Conservation (phyloP, 257 asterid genomes). For the Rauvolfia tetraphylla region DNA sequence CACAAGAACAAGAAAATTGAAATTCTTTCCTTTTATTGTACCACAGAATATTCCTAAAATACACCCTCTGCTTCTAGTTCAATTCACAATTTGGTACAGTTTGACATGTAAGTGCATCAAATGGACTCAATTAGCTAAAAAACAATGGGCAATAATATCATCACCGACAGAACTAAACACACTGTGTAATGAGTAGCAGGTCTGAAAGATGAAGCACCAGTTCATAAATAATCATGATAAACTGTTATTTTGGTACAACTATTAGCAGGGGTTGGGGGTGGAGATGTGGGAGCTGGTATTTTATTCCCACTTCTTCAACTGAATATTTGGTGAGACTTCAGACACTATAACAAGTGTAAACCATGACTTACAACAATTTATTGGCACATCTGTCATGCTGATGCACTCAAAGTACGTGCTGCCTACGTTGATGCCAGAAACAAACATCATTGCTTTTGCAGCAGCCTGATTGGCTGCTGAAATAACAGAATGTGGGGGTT, state of each 20-base stretch:
- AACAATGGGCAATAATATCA: background rate
- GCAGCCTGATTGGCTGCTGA: constrained; percentile 93
- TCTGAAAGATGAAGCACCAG: background rate
- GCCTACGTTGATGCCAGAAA: constrained; percentile 55
- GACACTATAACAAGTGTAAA: background rate
- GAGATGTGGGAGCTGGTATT: background rate
- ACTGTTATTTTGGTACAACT: background rate
- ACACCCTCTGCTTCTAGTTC: background rate
- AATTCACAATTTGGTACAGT: background rate
- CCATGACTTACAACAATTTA: constrained; percentile 64
- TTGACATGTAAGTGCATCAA: background rate
- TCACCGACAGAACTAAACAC: background rate
- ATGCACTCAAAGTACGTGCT: constrained; percentile 62
- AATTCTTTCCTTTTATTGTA: too few species aligned
- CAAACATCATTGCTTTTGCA: constrained; percentile 74
- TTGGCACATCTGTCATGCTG: constrained; percentile 64
- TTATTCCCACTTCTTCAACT: background rate
- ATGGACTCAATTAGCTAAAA: background rate
- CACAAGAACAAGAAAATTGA: background rate
- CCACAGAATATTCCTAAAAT: background rate
- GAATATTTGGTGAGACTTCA: background rate
- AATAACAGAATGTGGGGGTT: constrained; percentile 71
- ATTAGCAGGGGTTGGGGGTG: background rate
- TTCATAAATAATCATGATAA: background rate
- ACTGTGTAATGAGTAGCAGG: background rate